Percentiles rank a stretch among this genome's conserved stretches.
phyloP scores from a whole-genome alignment of 2,329 filamentous ascomycete genomes.

The Nigrospora oryzae region DNA sequence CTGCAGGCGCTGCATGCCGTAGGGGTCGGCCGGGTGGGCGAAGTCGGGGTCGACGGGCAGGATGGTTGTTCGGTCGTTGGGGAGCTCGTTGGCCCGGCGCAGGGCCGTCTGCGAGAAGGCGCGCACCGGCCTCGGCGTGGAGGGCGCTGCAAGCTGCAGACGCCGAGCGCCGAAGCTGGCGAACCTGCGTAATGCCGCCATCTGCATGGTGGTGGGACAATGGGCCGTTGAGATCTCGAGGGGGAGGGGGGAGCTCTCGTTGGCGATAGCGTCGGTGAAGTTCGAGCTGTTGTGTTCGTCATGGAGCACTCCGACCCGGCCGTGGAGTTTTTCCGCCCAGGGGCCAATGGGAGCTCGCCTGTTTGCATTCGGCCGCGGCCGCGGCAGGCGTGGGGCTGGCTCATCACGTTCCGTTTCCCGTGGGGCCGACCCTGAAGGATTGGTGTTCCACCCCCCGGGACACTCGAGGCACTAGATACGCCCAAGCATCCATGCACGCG shows the following conservation, averaged over 20 bases:
- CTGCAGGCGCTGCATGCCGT: constrained; percentile 35
- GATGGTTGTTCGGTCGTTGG: constrained; percentile 50
- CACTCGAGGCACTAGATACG: no score
- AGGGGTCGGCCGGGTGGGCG: constrained; percentile 37
- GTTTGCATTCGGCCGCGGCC: not conserved
- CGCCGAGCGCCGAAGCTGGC: constrained; percentile 64
- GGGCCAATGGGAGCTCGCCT: not conserved
- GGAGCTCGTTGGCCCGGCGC: constrained; percentile 53
- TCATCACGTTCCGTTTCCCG: no score
- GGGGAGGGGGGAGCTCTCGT: not conserved
- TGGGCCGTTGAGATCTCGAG: constrained; percentile 9
- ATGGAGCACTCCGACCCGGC: not conserved
- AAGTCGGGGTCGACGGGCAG: constrained; percentile 60
- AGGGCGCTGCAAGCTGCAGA: constrained; percentile 30
- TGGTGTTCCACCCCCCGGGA: no score
- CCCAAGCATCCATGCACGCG: no score
- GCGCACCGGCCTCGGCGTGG: constrained; percentile 25
- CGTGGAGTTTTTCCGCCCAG: not conserved
- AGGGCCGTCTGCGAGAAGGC: constrained; percentile 58
- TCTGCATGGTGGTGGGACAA: constrained; percentile 30
- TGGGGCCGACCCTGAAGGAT: no score
- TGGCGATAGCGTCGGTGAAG: no score
- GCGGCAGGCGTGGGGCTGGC: no score
- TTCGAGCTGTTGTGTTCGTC: not conserved
- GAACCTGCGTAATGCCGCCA: constrained; percentile 67